A percentile compares a stretch with the other conserved stretches of the same genome.
These are phyloP conservation scores for Metschnikowia similis DNA, from an alignment of 805 yeast genomes.

Conservation along the genomic window DNA sequence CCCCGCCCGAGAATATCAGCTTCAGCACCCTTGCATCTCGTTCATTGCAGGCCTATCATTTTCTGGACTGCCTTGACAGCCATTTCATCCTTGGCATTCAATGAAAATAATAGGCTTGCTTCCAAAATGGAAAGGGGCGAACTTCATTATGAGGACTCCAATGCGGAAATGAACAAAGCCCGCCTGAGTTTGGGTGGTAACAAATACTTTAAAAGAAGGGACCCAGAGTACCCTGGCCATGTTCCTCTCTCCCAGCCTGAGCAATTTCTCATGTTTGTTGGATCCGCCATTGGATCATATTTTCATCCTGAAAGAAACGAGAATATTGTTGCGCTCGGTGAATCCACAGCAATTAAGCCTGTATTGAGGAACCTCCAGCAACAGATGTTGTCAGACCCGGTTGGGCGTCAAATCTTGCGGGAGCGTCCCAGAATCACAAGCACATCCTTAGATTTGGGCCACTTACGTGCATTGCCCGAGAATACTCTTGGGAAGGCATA, in stretches of 20 bases:
- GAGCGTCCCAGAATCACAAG: constrained; percentile 85
- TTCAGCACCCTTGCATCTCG: neutral
- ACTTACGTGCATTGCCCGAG: constrained; percentile 55
- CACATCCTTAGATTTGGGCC: constrained; percentile 58
- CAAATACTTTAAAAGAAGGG: constrained; percentile 34
- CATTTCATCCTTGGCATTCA: constrained; percentile 32
- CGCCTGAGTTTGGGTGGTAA: constrained; percentile 18
- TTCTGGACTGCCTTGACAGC: constrained; percentile 13
- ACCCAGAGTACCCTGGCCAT: constrained; percentile 65
- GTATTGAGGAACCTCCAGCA: constrained; percentile 59
- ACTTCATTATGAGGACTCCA: constrained; percentile 36
- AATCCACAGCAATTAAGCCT: constrained; percentile 74
- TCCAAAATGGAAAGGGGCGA: constrained; percentile 54
- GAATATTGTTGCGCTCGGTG: constrained; percentile 81
- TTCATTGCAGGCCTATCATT: constrained; percentile 12
- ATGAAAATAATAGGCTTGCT: constrained; percentile 51
- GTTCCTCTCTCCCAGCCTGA: constrained; percentile 69
- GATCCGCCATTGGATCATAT: constrained; percentile 76
- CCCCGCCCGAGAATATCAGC: neutral
- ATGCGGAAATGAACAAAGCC: constrained; percentile 27
- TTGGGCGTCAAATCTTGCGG: constrained; percentile 71
- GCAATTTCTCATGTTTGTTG: constrained; percentile 55
- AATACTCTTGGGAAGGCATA: constrained; percentile 79
- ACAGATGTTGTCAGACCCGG: constrained; percentile 69
- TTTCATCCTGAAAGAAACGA: constrained; percentile 73